Evolutionary conservation across 176 grass and related monocot genomes (phyloP), one percentile per base, ranked within the genome.

Genomic region (Elymus sibiricus): DNA sequence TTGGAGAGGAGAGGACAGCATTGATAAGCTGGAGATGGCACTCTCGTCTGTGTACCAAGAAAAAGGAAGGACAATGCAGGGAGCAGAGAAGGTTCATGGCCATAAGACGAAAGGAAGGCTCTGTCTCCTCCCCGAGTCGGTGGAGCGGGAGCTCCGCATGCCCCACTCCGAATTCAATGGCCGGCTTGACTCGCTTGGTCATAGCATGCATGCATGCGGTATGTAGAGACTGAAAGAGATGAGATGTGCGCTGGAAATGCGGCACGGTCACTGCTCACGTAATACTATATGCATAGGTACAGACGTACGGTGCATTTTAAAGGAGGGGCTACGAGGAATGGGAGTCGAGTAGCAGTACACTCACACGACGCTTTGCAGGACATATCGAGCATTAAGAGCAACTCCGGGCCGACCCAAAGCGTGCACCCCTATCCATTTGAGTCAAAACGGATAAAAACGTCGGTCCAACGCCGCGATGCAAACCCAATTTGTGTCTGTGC

Each of bases 141-240:
- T 90, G 79, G 79, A 68, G 63, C 12, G 53, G 5, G 65, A 11
- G 11, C 79, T 40, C 47, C 2, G 76, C 16, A 4, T 53, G 51
- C 19, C 43, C 81, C 82, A 44, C 87, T 28, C 10, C 28, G 56
- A 80, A 85, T 81, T 89, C 49, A 85, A 85, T 89, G 77, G 87
- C 82, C 82, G 77, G 21, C 73, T 53, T 19, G 40, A 15, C 62
- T 64, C 28, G 13, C 42, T n/a, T 16, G 44, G 40, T 59, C 22
- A 19, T 25, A 39, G 61, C 77, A 2, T 15, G 6, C 25, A 2
- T 65, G 83, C 77, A 10, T 39, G 14, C 27, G 1, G 15, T 58
- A 53, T 31, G 73, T 22, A 19, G 73, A 76, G 73, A 12, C 15
- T 34, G 73, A 76, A 11, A 21, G 44, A 55, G 46, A 76, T 27